These are phyloP conservation scores for Yamadazyma pseudoaaseri DNA, from an alignment of 1,139 yeast species.

Conservation along the genomic window DNA sequence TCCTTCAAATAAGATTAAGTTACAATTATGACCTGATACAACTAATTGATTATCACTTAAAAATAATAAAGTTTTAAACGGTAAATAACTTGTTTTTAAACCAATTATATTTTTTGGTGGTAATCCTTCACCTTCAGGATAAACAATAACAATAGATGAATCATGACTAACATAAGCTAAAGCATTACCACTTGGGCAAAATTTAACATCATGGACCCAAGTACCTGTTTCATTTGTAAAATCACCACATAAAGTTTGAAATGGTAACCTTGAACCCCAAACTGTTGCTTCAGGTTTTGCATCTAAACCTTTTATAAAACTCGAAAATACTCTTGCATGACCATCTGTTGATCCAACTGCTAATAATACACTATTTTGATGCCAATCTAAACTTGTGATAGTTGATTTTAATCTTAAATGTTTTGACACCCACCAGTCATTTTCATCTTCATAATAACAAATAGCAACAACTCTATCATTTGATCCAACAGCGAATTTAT, in stretches of 20 bases:
- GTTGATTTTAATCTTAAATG: constrained; percentile 92
- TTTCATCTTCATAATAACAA: constrained; percentile 92
- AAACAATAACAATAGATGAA: constrained; percentile 71
- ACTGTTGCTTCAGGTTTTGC: constrained; percentile 74
- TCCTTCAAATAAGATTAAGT: constrained; percentile 83
- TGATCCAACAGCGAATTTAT: constrained; percentile 95
- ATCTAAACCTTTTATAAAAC: constrained; percentile 87
- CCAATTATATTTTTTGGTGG: constrained; percentile 40
- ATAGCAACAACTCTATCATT: constrained; percentile 93
- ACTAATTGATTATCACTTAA: constrained; percentile 63
- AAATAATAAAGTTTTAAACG: constrained; percentile 77
- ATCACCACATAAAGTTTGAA: constrained; percentile 91
- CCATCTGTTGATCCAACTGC: constrained; percentile 96
- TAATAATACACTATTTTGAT: constrained; percentile 84
- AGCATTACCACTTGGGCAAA: constrained; percentile 77
- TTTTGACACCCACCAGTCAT: constrained; percentile 99
- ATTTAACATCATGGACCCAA: constrained; percentile 91
- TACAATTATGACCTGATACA: constrained; percentile 93
- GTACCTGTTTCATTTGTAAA: constrained; percentile 74
- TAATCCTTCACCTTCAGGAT: constrained; percentile 72
- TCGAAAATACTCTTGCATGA: constrained; percentile 90
- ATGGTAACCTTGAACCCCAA: constrained; percentile 96
- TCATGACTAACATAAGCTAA: constrained; percentile 81
- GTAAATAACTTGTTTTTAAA: constrained; percentile 73
- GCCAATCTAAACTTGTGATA: constrained; percentile 86